Base-by-base conservation (phyloP, 306 rosid genomes). In the Ziziphus jujuba region DNA sequence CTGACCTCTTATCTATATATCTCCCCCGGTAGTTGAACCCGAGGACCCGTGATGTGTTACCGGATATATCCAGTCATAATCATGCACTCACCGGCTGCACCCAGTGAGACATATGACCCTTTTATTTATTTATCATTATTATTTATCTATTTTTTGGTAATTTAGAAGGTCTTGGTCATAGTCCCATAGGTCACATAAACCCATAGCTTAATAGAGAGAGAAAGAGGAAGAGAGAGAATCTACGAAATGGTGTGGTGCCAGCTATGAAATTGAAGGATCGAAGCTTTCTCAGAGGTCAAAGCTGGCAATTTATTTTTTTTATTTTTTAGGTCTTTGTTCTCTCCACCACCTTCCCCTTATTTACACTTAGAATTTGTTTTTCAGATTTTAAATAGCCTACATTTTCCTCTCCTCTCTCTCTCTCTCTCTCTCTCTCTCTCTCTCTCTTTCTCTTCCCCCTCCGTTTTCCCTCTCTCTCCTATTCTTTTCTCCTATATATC, bases 191-290 rank as follows among this genome's bases (percentile, higher is more conserved):
- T 73, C 68, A 52, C 20, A n/a, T 28, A 1, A 28, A 4, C 33
- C 33, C 33, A 61, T 73, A 61, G 75, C 78, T 22, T 73, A 52
- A 33, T 21, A 36, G 3, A 25, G 33, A 28, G 33, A 28, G 40
- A 40, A 51, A 64, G 62, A 31, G 15, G 31, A 21, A 21, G 78
- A 22, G 67, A 56, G 71, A 70, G 89, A 63, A 80, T 80, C 81
- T 51, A 33, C 36, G n/a, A n/a, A 15, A 73, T 11, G 57, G 59
- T 72, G 70, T 51, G 73, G 51, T 86, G 99, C 97, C 97, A 95
- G 99, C 97, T 93, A 82, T 69, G 91, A 69, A 83, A 78, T 73
- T 79, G 76, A 78, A 84, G 91, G 93, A 92, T 81, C 84, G 78
- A 87, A 75, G 89, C 85, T 87, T 87, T 81, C 77, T 51, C 56